Percentiles rank a stretch among this genome's conserved stretches.
Conservation (phyloP, 768 basidiomycete genomes). For the Hygrocybe coccinea region DNA sequence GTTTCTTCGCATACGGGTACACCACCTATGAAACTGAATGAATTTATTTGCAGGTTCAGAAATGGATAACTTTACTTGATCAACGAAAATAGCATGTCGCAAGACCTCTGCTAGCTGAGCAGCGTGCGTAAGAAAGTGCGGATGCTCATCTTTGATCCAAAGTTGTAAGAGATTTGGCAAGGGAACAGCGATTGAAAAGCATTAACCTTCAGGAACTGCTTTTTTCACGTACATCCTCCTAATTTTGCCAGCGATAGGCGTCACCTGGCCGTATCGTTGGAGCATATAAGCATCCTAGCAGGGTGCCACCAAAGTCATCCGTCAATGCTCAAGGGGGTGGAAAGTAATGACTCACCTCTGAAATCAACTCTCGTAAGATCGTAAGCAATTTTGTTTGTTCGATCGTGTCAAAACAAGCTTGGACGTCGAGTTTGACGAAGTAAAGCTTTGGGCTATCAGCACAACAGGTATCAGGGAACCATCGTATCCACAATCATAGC, state of each 20-base stretch:
- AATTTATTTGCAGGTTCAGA: neutral
- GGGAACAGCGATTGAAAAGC: neutral
- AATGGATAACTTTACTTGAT: constrained; percentile 50
- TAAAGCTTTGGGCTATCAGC: constrained; percentile 75
- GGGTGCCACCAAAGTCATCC: neutral
- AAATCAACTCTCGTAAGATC: constrained; percentile 69
- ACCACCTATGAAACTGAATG: constrained; percentile 26
- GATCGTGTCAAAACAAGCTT: constrained; percentile 95
- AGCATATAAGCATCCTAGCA: constrained; percentile 66
- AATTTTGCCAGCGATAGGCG: constrained; percentile 50
- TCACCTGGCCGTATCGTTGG: constrained; percentile 65
- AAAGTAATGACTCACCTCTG: constrained; percentile 45
- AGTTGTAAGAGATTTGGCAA: neutral
- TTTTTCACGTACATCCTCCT: constrained; percentile 54
- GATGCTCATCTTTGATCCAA: constrained; percentile 62
- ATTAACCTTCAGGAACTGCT: constrained; percentile 62
- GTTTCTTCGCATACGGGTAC: constrained; percentile 51
- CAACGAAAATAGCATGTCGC: constrained; percentile 77
- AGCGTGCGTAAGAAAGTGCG: constrained; percentile 70
- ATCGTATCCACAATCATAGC: neutral
- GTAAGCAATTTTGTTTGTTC: constrained; percentile 79
- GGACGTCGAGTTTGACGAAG: constrained; percentile 95
- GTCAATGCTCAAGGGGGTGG: neutral
- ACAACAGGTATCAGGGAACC: neutral
- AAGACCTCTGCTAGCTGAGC: constrained; percentile 58